Evolutionary conservation across 202 grass and related monocot species (phyloP).

Genomic region (Zoysia matrella): DNA sequence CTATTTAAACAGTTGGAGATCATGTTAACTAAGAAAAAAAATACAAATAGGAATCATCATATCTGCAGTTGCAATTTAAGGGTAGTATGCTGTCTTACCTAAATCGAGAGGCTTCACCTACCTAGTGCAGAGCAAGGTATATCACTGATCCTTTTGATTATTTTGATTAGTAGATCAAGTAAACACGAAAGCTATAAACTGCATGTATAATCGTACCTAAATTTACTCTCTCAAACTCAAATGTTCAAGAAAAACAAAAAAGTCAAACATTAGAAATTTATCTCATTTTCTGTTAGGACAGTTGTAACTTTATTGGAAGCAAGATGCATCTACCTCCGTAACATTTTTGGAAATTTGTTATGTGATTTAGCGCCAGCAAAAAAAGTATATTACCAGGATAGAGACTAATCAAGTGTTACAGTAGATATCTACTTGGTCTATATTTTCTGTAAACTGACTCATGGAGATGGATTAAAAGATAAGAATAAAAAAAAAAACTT

Average conservation of each 20-base stretch:
- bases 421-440: conserved; percentile 13
- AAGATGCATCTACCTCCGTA: neutral
- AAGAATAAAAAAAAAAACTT: too few species aligned
- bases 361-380: neutral
- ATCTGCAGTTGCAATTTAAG: neutral
- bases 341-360: neutral
- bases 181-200: conserved; percentile 7
- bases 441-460: conserved; percentile 11
- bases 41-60: conserved; percentile 9
- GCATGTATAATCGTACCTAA: neutral
- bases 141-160: too few species aligned
- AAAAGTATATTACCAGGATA: conserved; percentile 12
- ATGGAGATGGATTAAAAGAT: conserved; percentile 30
- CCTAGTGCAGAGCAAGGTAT: neutral
- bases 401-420: neutral
- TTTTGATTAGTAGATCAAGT: neutral
- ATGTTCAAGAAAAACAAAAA: neutral
- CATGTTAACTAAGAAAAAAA: neutral
- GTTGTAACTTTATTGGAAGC: conserved; percentile 7
- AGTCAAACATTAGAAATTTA: neutral
- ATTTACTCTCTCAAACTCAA: neutral
- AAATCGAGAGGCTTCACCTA: neutral
- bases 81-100: neutral
- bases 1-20: neutral
- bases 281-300: conserved; percentile 10